These are phyloP conservation scores for Yamadazyma trypodendri DNA, from an alignment of 1,139 yeast genomes.

Conservation along the genomic window DNA sequence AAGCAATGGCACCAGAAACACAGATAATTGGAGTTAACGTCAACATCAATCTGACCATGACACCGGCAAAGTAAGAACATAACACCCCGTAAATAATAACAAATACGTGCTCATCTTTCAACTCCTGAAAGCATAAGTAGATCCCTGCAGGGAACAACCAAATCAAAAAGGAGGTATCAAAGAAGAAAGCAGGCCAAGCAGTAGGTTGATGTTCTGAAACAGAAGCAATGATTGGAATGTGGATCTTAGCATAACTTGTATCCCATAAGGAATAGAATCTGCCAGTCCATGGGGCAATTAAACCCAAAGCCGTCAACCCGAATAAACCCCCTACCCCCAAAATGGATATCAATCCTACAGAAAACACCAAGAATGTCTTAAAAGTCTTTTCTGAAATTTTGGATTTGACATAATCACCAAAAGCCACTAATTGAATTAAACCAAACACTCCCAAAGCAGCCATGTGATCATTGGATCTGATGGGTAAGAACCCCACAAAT, in stretches of 20 bases:
- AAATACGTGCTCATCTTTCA: constrained; percentile 90
- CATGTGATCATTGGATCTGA: constrained; percentile 97
- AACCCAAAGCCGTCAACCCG: constrained; percentile 82
- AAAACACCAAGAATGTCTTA: constrained; percentile 64
- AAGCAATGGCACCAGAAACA: constrained; percentile 83
- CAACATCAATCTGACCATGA: constrained; percentile 97
- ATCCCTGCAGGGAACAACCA: constrained; percentile 99
- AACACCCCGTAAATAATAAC: constrained; percentile 86
- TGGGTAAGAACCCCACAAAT: constrained; percentile 95
- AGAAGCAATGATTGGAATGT: constrained; percentile 97
- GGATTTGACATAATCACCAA: constrained; percentile 78
- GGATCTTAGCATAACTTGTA: constrained; percentile 94
- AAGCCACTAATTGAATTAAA: constrained; percentile 82
- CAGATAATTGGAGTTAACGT: constrained; percentile 96
- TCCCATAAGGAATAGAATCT: constrained; percentile 99
- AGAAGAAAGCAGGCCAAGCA: constrained; percentile 98
- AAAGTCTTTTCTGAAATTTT: constrained; percentile 75
- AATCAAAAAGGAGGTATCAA: constrained; percentile 86
- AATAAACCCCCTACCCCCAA: constrained; percentile 73
- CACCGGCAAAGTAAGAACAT: constrained; percentile 98
- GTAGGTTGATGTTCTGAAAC: constrained; percentile 99
- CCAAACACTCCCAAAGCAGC: constrained; percentile 98
- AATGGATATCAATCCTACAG: constrained; percentile 53
- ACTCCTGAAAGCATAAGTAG: constrained; percentile 83
- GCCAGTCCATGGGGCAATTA: constrained; percentile 99